Conservation (phyloP, 192 early-diverging fungal species). For the Coemansia asiatica region DNA sequence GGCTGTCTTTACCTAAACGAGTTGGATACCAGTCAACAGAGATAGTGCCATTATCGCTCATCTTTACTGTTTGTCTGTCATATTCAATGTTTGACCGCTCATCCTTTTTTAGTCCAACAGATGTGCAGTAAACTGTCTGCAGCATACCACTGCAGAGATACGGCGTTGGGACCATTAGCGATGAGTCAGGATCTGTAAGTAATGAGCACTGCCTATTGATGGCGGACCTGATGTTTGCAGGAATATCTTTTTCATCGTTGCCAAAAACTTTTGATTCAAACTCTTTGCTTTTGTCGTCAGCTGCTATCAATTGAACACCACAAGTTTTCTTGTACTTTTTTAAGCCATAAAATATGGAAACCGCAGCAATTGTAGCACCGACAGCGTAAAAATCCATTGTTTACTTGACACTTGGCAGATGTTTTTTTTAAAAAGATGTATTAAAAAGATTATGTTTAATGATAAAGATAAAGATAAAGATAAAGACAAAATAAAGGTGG, state of each 20-base stretch:
- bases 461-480: too few species aligned
- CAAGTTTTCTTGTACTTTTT: conserved; percentile 10
- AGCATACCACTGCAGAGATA: conserved; percentile 76
- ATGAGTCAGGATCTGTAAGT: conserved; percentile 43
- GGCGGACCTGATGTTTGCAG: neutral
- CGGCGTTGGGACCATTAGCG: conserved; percentile 65
- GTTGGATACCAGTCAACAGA: conserved; percentile 84
- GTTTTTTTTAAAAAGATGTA: too few species aligned
- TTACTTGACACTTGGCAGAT: too few species aligned
- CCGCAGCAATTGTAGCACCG: conserved; percentile 2
- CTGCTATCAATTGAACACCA: conserved; percentile 9
- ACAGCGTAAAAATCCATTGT: neutral
- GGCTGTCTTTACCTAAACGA: conserved; percentile 37
- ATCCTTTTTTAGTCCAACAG: conserved; percentile 45
- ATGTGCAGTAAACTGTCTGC: conserved; percentile 62
- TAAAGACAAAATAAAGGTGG: too few species aligned
- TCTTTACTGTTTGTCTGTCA: conserved; percentile 51
- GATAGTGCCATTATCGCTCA: conserved; percentile 80
- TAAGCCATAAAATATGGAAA: conserved; percentile 4
- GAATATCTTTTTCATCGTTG: too few species aligned
- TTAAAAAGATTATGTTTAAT: too few species aligned
- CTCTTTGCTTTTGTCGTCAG: neutral
- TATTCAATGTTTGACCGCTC: conserved; percentile 10
- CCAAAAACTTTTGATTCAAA: too few species aligned
- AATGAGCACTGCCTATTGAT: conserved; percentile 52